Percentiles rank a stretch among this genome's conserved stretches.
Conservation (phyloP, 2,329 filamentous ascomycete genomes). For the Aspergillus sp. region DNA sequence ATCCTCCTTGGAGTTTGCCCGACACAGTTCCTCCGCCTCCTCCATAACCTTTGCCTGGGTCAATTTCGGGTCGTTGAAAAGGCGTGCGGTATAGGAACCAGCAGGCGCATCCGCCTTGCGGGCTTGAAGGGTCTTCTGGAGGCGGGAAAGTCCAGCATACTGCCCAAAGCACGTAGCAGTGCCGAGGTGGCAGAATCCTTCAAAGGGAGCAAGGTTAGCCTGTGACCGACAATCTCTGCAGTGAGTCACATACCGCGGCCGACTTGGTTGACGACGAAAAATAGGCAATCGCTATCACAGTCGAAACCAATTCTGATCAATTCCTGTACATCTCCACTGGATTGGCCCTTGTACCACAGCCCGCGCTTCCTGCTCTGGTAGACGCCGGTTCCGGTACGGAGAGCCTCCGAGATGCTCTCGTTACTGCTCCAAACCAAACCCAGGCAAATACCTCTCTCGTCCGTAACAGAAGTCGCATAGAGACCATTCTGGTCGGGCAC, state of each 20-base stretch:
- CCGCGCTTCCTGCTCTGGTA: constrained; percentile 95
- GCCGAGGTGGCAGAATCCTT: constrained; percentile 86
- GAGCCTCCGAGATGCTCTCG: constrained; percentile 77
- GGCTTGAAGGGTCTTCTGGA: constrained; percentile 77
- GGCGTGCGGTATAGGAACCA: constrained; percentile 84
- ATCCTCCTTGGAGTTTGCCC: constrained; percentile 71
- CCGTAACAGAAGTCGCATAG: constrained; percentile 80
- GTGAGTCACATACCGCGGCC: constrained; percentile 50
- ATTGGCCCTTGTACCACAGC: constrained; percentile 92
- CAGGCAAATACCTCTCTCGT: constrained; percentile 73
- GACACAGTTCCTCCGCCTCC: constrained; percentile 89
- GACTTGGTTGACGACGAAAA: constrained; percentile 81
- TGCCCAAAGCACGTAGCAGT: constrained; percentile 89
- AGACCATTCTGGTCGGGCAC: constrained; percentile 75
- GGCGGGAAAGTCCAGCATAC: constrained; percentile 66
- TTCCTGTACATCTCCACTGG: constrained; percentile 87
- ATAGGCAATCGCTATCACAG: constrained; percentile 86
- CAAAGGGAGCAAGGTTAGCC: constrained; percentile 12
- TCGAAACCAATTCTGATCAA: constrained; percentile 76
- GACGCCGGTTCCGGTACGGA: constrained; percentile 72
- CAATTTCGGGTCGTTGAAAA: constrained; percentile 87
- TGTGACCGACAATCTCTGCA: background rate
- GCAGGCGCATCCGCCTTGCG: constrained; percentile 74
- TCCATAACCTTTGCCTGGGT: constrained; percentile 96
- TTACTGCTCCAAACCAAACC: constrained; percentile 91